phyloP scores from a whole-genome alignment of 805 yeast species.

The Schwanniomyces vanrijiae region DNA sequence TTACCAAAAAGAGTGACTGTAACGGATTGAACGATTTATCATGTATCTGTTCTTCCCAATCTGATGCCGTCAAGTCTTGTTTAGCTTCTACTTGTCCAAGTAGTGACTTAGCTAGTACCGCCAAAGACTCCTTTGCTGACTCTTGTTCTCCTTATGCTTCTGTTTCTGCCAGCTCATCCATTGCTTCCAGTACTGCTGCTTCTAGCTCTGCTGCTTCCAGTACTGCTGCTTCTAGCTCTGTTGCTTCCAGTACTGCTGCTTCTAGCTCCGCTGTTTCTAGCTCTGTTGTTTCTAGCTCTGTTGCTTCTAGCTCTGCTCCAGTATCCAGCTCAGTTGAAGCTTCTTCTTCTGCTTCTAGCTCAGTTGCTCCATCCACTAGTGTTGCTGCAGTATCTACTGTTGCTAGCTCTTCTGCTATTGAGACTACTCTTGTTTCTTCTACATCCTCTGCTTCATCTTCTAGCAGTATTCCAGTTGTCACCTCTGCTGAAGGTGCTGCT shows the following conservation, averaged over 20 bases:
- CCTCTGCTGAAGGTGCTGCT: constrained; percentile 18
- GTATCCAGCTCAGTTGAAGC: constrained; percentile 13
- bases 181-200: constrained; percentile 15
- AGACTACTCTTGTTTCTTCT: constrained; percentile 11
- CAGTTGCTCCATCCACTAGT: constrained; percentile 19
- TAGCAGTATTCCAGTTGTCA: constrained; percentile 16
- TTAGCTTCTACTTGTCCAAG: constrained; percentile 68
- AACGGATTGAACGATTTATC: constrained; percentile 58
- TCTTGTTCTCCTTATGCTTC: constrained; percentile 47
- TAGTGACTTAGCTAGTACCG: constrained; percentile 57
- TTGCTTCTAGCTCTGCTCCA: constrained; percentile 14
- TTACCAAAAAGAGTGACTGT: constrained; percentile 58
- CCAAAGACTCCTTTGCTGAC: constrained; percentile 34
- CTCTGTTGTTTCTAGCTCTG: constrained; percentile 12
- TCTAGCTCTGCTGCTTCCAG: constrained; percentile 31
- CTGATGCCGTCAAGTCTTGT: constrained; percentile 57
- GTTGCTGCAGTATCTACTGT: constrained; percentile 17
- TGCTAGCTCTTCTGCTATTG: constrained; percentile 19
- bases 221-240: constrained; percentile 28
- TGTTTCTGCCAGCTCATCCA: constrained; percentile 19
- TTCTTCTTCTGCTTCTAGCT: constrained; percentile 16
- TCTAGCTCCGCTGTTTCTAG: constrained; percentile 18
- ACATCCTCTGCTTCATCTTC: constrained; percentile 15
- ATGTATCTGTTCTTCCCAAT: constrained; percentile 67
- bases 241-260: constrained; percentile 18